These are phyloP conservation scores for Populus hybrid DNA, from an alignment of 441 rosid species.

Conservation along the genomic window DNA sequence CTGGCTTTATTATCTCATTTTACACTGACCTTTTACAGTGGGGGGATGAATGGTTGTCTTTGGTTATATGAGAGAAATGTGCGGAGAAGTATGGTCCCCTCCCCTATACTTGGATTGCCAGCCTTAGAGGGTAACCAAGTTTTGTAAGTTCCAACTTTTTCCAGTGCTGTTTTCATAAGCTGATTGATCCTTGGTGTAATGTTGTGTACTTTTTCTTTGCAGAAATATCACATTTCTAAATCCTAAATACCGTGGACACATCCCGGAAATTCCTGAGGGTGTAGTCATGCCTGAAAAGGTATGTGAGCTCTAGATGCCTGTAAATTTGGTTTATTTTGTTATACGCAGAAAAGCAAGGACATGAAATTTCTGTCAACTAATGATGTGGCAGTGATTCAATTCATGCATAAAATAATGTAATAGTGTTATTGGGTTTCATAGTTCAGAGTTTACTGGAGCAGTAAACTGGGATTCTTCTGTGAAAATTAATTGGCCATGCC, in stretches of 20 bases:
- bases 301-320: constrained; percentile 17
- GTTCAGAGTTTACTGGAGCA: not conserved
- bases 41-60: constrained; percentile 86
- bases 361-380: constrained; percentile 2
- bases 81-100: constrained; percentile 32
- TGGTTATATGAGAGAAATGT: constrained; percentile 67
- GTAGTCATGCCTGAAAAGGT: constrained; percentile 75
- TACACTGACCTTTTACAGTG: constrained; percentile 44
- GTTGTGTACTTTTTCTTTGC: constrained; percentile 23
- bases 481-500: constrained; percentile 39
- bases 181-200: constrained; percentile 11
- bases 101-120: constrained; percentile 75
- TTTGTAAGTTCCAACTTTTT: constrained; percentile 46
- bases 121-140: constrained; percentile 59
- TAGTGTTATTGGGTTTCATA: not conserved
- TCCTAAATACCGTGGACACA: constrained; percentile 54
- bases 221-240: constrained; percentile 72
- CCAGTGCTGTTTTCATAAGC: constrained; percentile 16
- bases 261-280: constrained; percentile 70
- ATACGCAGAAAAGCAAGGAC: not conserved
- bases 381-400: not conserved
- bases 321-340: constrained; percentile 3
- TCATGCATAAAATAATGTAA: not conserved
- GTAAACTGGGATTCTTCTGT: not conserved
- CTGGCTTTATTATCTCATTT: constrained; percentile 22